A percentile compares a stretch with the other conserved stretches of the same genome.
These are phyloP conservation scores for Diversispora eburnea DNA, from an alignment of 192 early-diverging fungal genomes.

Conservation along the genomic window DNA sequence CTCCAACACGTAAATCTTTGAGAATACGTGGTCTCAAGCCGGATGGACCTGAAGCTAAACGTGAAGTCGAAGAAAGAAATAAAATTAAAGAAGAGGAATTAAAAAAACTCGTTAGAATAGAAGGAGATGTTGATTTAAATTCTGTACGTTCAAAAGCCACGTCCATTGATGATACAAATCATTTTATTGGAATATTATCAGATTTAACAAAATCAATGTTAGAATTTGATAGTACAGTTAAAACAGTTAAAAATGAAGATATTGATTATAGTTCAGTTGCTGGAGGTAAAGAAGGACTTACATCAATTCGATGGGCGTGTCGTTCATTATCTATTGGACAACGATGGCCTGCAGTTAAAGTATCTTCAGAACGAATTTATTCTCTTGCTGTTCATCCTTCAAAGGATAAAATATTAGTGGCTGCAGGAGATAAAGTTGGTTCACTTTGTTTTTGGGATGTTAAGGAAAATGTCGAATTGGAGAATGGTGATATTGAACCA, in stretches of 20 bases:
- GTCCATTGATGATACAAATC: background rate
- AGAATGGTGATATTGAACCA: slow-evolving; percentile 45
- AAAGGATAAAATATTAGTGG: slow-evolving; percentile 47
- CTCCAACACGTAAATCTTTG: slow-evolving; percentile 19
- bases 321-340: background rate
- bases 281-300: slow-evolving; percentile 33
- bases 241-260: slow-evolving; percentile 17
- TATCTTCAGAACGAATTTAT: slow-evolving; percentile 46
- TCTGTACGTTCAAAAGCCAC: background rate
- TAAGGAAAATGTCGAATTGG: slow-evolving; percentile 38
- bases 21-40: slow-evolving; percentile 6
- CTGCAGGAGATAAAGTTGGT: slow-evolving; percentile 48
- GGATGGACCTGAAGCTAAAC: slow-evolving; percentile 19
- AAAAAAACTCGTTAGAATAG: background rate
- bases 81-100: background rate
- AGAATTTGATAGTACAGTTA: background rate
- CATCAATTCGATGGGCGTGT: slow-evolving; percentile 1
- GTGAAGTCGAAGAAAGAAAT: slow-evolving; percentile 1
- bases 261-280: slow-evolving; percentile 22
- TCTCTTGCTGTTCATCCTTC: slow-evolving; percentile 55
- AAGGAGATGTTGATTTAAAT: slow-evolving; percentile 7
- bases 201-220: background rate
- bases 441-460: slow-evolving; percentile 60
- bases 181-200: background rate
- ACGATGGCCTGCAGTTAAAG: slow-evolving; percentile 50